Percentiles rank a stretch among this genome's conserved stretches.
Evolutionary conservation across 805 yeast species (phyloP).

Genomic region (Yarrowia sp.): DNA sequence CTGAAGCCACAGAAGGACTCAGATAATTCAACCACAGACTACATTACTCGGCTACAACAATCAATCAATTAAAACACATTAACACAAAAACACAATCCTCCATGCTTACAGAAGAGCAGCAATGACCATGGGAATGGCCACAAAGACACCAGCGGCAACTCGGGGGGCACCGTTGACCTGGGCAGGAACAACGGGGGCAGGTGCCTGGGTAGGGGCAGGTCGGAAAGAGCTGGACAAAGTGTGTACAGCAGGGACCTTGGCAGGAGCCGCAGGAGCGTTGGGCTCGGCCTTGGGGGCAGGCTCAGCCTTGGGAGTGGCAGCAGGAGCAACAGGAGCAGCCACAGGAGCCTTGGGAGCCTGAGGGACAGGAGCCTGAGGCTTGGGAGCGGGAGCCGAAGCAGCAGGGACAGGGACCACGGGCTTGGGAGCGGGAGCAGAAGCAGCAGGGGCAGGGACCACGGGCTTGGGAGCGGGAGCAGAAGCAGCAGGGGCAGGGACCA

Average conservation of each 20-base stretch:
- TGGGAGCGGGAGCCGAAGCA: neutral
- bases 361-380: neutral
- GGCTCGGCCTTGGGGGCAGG: neutral
- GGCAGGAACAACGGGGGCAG: neutral
- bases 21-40: too few relatives aligned
- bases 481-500: neutral
- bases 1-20: too few relatives aligned
- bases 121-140: neutral
- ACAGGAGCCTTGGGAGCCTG: too few relatives aligned
- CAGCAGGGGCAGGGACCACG: too few relatives aligned
- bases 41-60: too few relatives aligned
- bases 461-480: too few relatives aligned
- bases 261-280: neutral
- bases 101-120: neutral
- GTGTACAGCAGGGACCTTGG: neutral
- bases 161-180: neutral
- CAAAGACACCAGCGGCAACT: neutral
- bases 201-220: too few relatives aligned
- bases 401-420: too few relatives aligned
- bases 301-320: neutral
- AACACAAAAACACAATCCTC: neutral
- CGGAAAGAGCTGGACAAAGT: too few relatives aligned
- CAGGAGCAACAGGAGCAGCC: neutral
- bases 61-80: neutral
- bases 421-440: too few relatives aligned